Conservation (phyloP, 768 basidiomycete genomes). For the Mycena latifolia region DNA sequence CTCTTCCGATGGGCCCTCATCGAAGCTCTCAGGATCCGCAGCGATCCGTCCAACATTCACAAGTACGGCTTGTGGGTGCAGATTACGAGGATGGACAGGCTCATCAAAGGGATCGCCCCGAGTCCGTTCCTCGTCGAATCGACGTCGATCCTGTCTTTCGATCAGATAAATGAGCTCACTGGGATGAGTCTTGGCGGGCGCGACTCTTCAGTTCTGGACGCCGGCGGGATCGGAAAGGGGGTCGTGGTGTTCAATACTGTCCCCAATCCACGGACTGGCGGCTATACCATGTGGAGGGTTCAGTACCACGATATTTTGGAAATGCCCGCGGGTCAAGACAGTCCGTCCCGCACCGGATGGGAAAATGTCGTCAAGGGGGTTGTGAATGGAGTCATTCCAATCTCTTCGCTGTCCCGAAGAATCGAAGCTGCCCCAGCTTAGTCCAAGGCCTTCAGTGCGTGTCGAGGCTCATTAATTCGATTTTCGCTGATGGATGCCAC, state of each 20-base stretch:
- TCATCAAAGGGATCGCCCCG: slow-evolving; percentile 14
- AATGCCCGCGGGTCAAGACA: neutral
- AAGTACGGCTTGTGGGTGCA: neutral
- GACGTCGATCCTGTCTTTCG: neutral
- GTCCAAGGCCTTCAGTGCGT: no score
- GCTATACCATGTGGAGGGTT: neutral
- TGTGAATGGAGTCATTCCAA: slow-evolving; percentile 13
- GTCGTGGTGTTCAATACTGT: neutral
- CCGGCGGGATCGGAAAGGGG: slow-evolving; percentile 11
- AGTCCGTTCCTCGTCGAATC: slow-evolving; percentile 17
- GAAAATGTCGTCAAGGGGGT: slow-evolving; percentile 3
- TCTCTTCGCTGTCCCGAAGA: neutral
- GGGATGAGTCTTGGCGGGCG: neutral
- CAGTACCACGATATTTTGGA: slow-evolving; percentile 16
- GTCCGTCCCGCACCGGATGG: neutral
- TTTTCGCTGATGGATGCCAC: no score
- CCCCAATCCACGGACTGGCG: neutral
- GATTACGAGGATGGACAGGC: neutral
- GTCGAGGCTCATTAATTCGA: no score
- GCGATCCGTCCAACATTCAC: slow-evolving; percentile 2
- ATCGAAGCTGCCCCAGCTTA: neutral
- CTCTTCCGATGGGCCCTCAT: slow-evolving; percentile 24
- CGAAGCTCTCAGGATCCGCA: slow-evolving; percentile 11
- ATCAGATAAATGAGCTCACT: neutral
- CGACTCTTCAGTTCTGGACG: neutral